Base-by-base conservation (phyloP, 305 asterid genomes). In the Fraxinus paxiana region DNA sequence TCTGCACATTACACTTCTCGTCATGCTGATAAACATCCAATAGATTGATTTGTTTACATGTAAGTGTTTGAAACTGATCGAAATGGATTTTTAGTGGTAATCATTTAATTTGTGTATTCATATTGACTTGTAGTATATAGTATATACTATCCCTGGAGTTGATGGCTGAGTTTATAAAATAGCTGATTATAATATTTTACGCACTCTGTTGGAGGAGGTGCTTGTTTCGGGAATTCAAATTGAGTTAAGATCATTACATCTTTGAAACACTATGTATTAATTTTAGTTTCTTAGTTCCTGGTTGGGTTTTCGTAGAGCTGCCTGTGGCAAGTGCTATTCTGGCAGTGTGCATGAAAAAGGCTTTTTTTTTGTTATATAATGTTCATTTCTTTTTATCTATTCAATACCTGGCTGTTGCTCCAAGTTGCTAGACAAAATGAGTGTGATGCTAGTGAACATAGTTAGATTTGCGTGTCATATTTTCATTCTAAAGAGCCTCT, bases 1-100 rank as follows among this genome's bases (percentile, higher is more conserved):
- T 96, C 99, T 31, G 98, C 97, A 7, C 99, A 94, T 77, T 96
- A 96, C 85, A 92, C 97, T 6, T 89, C 98, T 82, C 97, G 97
- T 0, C 98, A 92, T 78, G 93, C 93, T n/a, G 97, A 96, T 77
- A 96, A 96, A 82, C 99, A 94, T 81, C 97, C 99, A 31, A 94
- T 92, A 72, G 99, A 96, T 88, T 96, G 83, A 84, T 13, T 72
- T 35, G 4, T 59, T 43, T 48, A 22, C 76, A 63, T 31, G 35
- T 70, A 31, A 34, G 22, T 75, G 17, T 74, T 31, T 28, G 20
- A 61, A 51, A 33, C 6, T 34, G 43, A 2, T 37, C 17, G 24
- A 22, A 38, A 77, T 28, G 46, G 35, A 17, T 61, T 31, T 1
- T 2, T 1, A 15, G 15, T 24, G n/a, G 33, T 69, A 41, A 26